Percentiles rank a stretch among this genome's conserved stretches.
phyloP scores from a whole-genome alignment of 2,329 filamentous ascomycete species.

The Trichoderma afroharzianum region DNA sequence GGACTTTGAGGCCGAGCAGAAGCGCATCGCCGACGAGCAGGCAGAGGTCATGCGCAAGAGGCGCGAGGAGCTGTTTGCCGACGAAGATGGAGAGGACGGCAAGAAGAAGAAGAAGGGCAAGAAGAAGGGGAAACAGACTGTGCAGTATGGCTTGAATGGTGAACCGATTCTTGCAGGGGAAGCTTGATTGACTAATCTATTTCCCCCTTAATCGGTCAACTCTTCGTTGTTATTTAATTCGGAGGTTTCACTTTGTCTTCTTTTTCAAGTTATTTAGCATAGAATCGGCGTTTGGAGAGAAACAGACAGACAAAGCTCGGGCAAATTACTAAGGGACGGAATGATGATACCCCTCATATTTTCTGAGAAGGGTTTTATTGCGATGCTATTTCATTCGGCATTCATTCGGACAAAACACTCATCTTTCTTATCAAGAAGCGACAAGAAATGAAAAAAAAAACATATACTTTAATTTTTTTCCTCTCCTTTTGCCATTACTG shows the following conservation, averaged over 20 bases:
- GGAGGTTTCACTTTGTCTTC: neutral
- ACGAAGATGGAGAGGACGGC: conserved; percentile 30
- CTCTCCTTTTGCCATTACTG: neutral
- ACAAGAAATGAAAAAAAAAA: neutral
- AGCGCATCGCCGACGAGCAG: conserved; percentile 43
- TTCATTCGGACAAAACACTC: neutral
- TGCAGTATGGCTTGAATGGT: conserved; percentile 37
- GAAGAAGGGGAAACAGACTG: conserved; percentile 30
- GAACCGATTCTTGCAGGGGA: conserved; percentile 32
- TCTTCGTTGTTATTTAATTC: neutral
- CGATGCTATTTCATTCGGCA: neutral
- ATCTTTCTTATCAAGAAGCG: neutral
- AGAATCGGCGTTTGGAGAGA: neutral
- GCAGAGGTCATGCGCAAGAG: conserved; percentile 46
- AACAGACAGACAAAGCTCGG: neutral
- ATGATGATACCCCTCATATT: conserved; percentile 12
- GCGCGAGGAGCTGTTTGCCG: conserved; percentile 47
- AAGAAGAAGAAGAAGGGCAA: conserved; percentile 36
- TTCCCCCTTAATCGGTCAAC: neutral
- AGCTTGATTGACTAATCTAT: conserved; percentile 11
- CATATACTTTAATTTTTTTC: neutral
- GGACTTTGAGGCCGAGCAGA: conserved; percentile 43
- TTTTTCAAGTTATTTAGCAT: neutral
- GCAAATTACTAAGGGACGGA: neutral
- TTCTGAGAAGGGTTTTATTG: neutral